Evolutionary conservation across 192 early-diverging fungal genomes (phyloP), one percentile per base, ranked within the genome.

Genomic region (Obelidium mucronatum): DNA sequence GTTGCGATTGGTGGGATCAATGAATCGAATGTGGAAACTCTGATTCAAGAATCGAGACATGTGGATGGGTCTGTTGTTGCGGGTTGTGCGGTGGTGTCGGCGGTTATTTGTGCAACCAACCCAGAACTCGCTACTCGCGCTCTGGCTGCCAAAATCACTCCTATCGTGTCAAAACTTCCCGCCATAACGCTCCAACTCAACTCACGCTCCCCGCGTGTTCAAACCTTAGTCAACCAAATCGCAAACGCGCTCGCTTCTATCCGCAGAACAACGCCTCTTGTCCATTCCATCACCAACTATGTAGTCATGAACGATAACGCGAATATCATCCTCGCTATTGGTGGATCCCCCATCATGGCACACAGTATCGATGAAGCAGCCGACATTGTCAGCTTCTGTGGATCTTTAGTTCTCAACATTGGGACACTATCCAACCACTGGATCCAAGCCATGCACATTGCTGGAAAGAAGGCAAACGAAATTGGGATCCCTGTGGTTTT

Each of bases 261-360:
- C 1, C 73, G 83, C 26, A 66, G 54, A 40, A 72, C 75, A 4
- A 84, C 80, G 3, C 93, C 94, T 0, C 83, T 96, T 65, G 89
- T 94, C 0, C 94, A 96, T 68, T 90, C 91, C 71, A 92, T 96
- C 37, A 94, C 94, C 33, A 96, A 96, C 78, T 87, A 84, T 74
- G 92, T 96, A 0, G 94, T 93, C 42, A 93, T 94, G 85, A 94
- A 94, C 70, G 94, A 94, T 75, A 92, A 89, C 35, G 94, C 93
- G 24, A 94, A 95, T 78, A 90, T 89, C 3, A 89, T 90, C 17
- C 81, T 95, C 17, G 65, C 78, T 17, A 67, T 86, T 36, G 77
- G 75, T 4, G 66, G 62, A 13, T 73, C 82, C 17, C 74, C 86
- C 2, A 78, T 87, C 40, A 62, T 87, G 66, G 66, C 66, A 3